Evolutionary conservation across 805 yeast species (phyloP).

Genomic region (Starmerella khaoyaiensis): DNA sequence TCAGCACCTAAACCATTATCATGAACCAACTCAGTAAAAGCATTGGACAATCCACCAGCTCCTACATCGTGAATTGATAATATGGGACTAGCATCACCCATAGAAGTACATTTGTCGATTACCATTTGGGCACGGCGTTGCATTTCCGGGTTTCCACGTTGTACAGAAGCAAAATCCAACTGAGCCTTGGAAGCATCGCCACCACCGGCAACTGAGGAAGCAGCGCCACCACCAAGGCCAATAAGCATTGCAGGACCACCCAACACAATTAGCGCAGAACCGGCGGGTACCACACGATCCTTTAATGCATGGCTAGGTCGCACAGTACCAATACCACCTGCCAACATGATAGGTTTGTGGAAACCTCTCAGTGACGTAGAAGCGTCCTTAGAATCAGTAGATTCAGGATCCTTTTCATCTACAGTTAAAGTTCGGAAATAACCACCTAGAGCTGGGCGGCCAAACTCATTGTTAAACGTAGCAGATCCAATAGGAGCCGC

Average conservation of each 20-base stretch:
- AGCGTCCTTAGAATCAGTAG: too few relatives aligned
- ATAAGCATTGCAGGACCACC: conserved; percentile 98
- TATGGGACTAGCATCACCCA: conserved; percentile 65
- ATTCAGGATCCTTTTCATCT: too few relatives aligned
- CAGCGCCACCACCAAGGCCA: conserved; percentile 99
- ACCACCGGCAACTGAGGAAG: conserved; percentile 91
- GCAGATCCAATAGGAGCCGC: conserved; percentile 98
- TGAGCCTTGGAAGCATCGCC: conserved; percentile 61
- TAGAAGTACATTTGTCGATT: conserved; percentile 80
- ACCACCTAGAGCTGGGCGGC: conserved; percentile 94
- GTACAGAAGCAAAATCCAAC: conserved; percentile 96
- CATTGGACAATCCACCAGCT: conserved; percentile 97
- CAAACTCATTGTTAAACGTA: conserved; percentile 96
- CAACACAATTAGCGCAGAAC: conserved; percentile 77
- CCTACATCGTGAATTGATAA: conserved; percentile 98
- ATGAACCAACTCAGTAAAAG: conserved; percentile 92
- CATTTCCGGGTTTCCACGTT: conserved; percentile 98
- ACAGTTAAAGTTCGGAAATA: conserved; percentile 93
- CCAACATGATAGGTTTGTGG: conserved; percentile 98
- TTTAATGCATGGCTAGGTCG: conserved; percentile 87
- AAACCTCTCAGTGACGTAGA: too few relatives aligned
- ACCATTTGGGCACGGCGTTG: conserved; percentile 98
- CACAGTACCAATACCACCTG: conserved; percentile 97
- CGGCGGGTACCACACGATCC: conserved; percentile 78
- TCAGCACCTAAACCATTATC: conserved; percentile 92